Conservation (phyloP, 1,139 yeast species). For the Yarrowia galli region DNA sequence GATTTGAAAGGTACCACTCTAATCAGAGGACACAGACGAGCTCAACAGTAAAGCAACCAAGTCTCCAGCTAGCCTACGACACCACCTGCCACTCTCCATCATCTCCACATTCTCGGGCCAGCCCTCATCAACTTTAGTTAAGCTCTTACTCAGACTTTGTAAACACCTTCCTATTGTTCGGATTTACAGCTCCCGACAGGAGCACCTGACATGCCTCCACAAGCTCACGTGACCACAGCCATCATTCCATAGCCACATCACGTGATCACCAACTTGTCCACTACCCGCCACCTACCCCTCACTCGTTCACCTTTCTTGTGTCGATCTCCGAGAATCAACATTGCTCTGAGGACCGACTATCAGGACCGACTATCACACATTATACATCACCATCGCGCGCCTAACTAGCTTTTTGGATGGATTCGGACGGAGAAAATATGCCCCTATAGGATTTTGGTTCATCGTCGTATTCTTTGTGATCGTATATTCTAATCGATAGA, state of each 20-base stretch:
- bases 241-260: background rate
- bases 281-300: background rate
- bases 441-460: background rate
- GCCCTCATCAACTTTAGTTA: background rate
- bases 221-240: background rate
- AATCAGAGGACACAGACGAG: background rate
- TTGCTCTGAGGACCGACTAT: background rate
- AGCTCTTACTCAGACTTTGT: slow-evolving; percentile 4
- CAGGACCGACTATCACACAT: too few species aligned
- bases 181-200: background rate
- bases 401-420: background rate
- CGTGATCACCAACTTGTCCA: background rate
- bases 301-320: background rate
- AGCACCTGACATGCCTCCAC: background rate
- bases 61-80: background rate
- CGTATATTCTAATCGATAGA: slow-evolving; percentile 11
- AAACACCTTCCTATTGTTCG: background rate
- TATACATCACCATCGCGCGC: background rate
- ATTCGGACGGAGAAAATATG: background rate
- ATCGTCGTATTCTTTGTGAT: slow-evolving; percentile 8
- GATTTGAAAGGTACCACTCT: background rate
- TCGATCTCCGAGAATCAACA: slow-evolving; percentile 7
- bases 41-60: background rate
- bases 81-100: background rate
- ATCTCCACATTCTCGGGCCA: background rate